phyloP scores from a whole-genome alignment of 441 rosid species.

The Jatropha multifida region DNA sequence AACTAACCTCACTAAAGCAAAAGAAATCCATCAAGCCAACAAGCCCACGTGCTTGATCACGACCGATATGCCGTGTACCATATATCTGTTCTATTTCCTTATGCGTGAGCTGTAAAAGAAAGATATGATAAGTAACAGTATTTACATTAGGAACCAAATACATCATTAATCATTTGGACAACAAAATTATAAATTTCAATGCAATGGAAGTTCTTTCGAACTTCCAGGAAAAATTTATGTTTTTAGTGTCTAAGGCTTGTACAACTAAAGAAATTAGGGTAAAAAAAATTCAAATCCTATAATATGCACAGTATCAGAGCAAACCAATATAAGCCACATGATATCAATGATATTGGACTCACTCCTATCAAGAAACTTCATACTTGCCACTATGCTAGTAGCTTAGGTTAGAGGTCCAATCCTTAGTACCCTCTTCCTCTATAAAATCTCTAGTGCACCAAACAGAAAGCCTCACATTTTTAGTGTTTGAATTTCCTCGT shows the following conservation, averaged over 20 bases:
- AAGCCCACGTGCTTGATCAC: constrained; percentile 80
- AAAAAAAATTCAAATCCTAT: not conserved
- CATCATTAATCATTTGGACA: constrained; percentile 1
- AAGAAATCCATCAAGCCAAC: constrained; percentile 99
- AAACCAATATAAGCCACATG: not conserved
- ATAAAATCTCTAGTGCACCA: not conserved
- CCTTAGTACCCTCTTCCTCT: not conserved
- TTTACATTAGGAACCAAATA: constrained; percentile 14
- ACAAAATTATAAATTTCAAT: not conserved
- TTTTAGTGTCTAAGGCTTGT: not conserved
- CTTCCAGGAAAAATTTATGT: not conserved
- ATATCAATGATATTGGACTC: not conserved
- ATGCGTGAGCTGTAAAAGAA: constrained; percentile 56
- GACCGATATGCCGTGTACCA: constrained; percentile 92
- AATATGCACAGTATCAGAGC: not conserved
- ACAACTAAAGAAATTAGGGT: not conserved
- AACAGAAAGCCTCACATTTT: not conserved
- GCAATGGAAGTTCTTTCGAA: not conserved
- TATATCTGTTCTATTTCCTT: constrained; percentile 67
- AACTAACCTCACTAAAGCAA: constrained; percentile 93
- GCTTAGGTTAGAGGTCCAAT: not conserved
- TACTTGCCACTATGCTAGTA: not conserved
- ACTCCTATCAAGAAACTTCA: not conserved
- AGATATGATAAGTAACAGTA: not conserved
- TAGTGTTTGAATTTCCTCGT: not conserved